These are phyloP conservation scores for Wickerhamiella cacticola DNA, from an alignment of 805 yeast genomes.

Conservation along the genomic window DNA sequence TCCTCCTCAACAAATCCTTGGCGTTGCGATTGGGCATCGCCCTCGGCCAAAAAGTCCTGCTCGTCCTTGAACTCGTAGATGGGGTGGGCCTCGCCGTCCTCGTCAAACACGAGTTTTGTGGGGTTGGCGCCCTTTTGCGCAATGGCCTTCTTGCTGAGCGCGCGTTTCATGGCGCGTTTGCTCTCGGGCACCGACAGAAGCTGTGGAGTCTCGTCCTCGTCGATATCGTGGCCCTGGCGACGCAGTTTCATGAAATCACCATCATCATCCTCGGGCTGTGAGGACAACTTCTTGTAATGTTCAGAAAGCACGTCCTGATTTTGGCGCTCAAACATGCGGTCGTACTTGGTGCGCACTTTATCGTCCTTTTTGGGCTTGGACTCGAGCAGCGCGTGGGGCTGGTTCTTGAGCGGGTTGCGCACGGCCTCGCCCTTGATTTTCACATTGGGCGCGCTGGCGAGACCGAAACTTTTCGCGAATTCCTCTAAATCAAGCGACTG, in stretches of 20 bases:
- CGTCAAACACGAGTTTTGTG: slow-evolving; percentile 76
- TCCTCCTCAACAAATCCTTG: slow-evolving; percentile 55
- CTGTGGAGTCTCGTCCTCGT: slow-evolving; percentile 36
- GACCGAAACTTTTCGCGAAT: slow-evolving; percentile 77
- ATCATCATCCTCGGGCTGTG: slow-evolving; percentile 29
- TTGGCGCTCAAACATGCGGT: slow-evolving; percentile 88
- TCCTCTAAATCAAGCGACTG: slow-evolving; percentile 68
- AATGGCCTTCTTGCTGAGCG: slow-evolving; percentile 66
- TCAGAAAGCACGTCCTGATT: slow-evolving; percentile 87
- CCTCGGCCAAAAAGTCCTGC: slow-evolving; percentile 63
- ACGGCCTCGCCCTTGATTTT: slow-evolving; percentile 41
- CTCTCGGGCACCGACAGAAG: slow-evolving; percentile 60
- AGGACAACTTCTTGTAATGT: slow-evolving; percentile 58
- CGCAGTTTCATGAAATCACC: slow-evolving; percentile 75
- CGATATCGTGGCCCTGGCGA: slow-evolving; percentile 59
- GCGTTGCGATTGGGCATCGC: slow-evolving; percentile 59
- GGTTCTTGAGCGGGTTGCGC: slow-evolving; percentile 64
- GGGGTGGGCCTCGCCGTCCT: slow-evolving; percentile 86
- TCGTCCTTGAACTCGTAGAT: slow-evolving; percentile 84
- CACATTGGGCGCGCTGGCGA: slow-evolving; percentile 93
- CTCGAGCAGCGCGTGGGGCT: slow-evolving; percentile 55
- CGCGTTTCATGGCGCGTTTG: slow-evolving; percentile 72
- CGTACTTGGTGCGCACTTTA: slow-evolving; percentile 68
- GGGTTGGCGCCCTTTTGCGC: slow-evolving; percentile 50
- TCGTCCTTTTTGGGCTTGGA: slow-evolving; percentile 29